These are phyloP conservation scores for Lactarius pseudohatsudake DNA, from an alignment of 768 basidiomycete species.

Conservation along the genomic window DNA sequence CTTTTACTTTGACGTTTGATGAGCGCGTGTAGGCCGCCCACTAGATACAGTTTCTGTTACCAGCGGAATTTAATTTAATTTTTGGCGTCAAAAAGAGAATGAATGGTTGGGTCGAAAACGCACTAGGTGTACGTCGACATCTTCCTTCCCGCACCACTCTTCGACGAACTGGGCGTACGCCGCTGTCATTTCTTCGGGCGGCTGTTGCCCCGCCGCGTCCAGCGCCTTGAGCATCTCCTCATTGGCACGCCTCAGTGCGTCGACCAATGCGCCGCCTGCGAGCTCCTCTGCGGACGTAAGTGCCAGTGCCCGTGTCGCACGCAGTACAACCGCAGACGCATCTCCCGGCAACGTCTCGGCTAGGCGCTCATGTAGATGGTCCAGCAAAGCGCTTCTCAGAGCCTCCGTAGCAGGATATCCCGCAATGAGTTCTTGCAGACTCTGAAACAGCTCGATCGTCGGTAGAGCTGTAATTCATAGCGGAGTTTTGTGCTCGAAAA, in stretches of 20 bases:
- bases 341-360: constrained; percentile 39
- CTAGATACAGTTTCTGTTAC: constrained; percentile 55
- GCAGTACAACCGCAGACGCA: constrained; percentile 41
- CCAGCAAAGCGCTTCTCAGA: constrained; percentile 43
- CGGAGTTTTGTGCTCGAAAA: not conserved
- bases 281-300: constrained; percentile 33
- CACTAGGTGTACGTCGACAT: constrained; percentile 36
- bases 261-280: constrained; percentile 53
- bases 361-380: constrained; percentile 46
- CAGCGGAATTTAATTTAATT: no score
- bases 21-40: constrained; percentile 43
- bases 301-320: constrained; percentile 38
- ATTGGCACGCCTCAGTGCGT: constrained; percentile 50
- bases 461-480: constrained; percentile 40
- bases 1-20: constrained; percentile 41
- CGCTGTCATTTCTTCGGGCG: constrained; percentile 35
- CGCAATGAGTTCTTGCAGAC: constrained; percentile 44
- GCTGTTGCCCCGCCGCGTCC: constrained; percentile 20
- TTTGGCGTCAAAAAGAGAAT: not conserved
- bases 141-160: constrained; percentile 44
- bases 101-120: constrained; percentile 12
- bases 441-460: constrained; percentile 41
- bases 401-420: constrained; percentile 43
- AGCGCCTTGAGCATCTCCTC: constrained; percentile 46
- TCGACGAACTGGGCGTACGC: constrained; percentile 48